Evolutionary conservation across 2,329 filamentous ascomycete species (phyloP).

Genomic region (Epichloe aotearoae): DNA sequence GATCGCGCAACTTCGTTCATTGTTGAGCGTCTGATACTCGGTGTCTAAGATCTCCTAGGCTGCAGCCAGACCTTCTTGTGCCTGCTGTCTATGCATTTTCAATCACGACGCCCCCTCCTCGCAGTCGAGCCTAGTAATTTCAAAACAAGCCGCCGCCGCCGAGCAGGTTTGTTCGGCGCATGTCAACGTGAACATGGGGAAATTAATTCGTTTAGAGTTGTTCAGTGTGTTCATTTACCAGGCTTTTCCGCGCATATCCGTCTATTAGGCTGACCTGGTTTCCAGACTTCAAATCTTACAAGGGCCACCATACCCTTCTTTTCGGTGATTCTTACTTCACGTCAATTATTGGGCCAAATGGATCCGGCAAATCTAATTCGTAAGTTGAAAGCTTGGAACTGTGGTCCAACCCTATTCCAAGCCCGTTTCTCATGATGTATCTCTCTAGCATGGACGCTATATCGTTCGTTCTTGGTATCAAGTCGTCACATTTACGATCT

Average conservation of each 20-base stretch:
- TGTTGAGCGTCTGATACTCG: not conserved
- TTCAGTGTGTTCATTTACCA: constrained; percentile 51
- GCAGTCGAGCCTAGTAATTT: not conserved
- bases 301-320: constrained; percentile 84
- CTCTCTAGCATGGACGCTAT: constrained; percentile 84
- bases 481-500: constrained; percentile 94
- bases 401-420: not conserved
- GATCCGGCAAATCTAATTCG: constrained; percentile 98
- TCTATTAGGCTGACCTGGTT: constrained; percentile 5
- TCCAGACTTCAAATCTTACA: constrained; percentile 97
- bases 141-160: not conserved
- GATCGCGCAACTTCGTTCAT: not conserved
- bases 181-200: constrained; percentile 59
- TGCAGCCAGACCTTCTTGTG: not conserved
- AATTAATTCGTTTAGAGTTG: constrained; percentile 86
- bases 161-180: not conserved
- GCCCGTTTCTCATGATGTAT: not conserved
- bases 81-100: not conserved
- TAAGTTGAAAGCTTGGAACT: constrained; percentile 29
- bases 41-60: not conserved
- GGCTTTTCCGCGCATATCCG: not conserved
- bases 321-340: constrained; percentile 99
- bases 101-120: not conserved
- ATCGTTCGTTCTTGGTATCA: constrained; percentile 96
- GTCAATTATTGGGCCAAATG: constrained; percentile 98